Evolutionary conservation across 2,329 filamentous ascomycete species (phyloP).

Genomic region (Xylogone sp.): DNA sequence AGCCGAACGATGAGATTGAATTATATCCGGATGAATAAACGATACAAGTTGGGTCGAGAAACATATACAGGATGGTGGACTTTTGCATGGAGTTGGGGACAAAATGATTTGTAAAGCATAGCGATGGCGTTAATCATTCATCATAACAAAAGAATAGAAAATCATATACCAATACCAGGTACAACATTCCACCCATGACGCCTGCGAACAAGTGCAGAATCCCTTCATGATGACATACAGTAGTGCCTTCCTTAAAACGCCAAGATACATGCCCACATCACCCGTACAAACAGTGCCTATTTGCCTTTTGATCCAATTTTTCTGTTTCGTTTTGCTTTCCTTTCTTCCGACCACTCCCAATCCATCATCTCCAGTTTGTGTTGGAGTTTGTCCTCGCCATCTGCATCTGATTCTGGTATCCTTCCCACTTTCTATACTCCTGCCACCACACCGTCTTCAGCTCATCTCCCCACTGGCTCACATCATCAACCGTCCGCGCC

Average conservation of each 20-base stretch:
- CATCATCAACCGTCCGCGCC: slow-evolving; percentile 60
- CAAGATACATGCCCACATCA: not conserved
- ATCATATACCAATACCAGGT: not conserved
- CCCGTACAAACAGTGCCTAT: too few relatives aligned
- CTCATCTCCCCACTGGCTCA: slow-evolving; percentile 43
- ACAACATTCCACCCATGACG: not conserved
- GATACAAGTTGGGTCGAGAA: slow-evolving; percentile 1
- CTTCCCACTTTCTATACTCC: slow-evolving; percentile 56
- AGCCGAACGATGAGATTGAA: slow-evolving; percentile 64
- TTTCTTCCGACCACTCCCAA: slow-evolving; percentile 3
- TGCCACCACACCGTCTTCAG: slow-evolving; percentile 51
- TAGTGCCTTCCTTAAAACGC: not conserved
- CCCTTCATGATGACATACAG: slow-evolving; percentile 2
- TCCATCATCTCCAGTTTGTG: slow-evolving; percentile 13
- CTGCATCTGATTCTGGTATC: slow-evolving; percentile 30
- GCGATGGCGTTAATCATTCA: slow-evolving; percentile 17
- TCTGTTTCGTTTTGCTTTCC: slow-evolving; percentile 5
- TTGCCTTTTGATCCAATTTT: slow-evolving; percentile 5
- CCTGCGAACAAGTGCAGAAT: not conserved
- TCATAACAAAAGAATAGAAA: slow-evolving; percentile 5
- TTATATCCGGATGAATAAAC: slow-evolving; percentile 33
- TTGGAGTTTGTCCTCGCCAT: slow-evolving; percentile 33
- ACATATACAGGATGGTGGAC: not conserved
- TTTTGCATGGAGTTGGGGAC: slow-evolving; percentile 4
- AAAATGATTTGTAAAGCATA: slow-evolving; percentile 3